A percentile compares a stretch with the other conserved stretches of the same genome.
Evolutionary conservation across 1,284 basidiomycete species (phyloP).

Genomic region (Inonotus hispidus): DNA sequence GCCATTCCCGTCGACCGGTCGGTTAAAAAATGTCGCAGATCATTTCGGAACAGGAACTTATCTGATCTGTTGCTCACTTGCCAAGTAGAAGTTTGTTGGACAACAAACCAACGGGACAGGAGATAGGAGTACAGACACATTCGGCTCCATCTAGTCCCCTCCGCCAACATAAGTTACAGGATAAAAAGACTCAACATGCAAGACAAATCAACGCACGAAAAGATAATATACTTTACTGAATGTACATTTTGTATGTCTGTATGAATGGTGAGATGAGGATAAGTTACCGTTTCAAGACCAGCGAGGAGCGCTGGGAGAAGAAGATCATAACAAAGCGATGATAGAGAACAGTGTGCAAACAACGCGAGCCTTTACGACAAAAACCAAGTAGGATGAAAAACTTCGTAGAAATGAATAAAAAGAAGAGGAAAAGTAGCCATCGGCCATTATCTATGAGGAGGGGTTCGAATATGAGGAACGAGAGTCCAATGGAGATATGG

Average conservation of each 20-base stretch:
- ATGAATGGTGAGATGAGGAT: background rate
- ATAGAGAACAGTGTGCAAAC: background rate
- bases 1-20: no score
- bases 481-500: background rate
- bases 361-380: background rate
- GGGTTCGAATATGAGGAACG: background rate
- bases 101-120: no score
- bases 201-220: background rate
- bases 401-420: background rate
- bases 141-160: no score
- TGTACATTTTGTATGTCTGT: background rate
- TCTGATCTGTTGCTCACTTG: no score
- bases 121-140: no score
- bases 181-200: no score
- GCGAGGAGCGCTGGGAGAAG: background rate
- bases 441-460: background rate
- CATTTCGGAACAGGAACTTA: no score
- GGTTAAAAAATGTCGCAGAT: no score
- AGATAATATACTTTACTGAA: background rate
- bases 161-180: no score
- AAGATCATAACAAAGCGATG: background rate
- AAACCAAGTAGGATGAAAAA: background rate
- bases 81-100: no score
- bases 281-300: background rate
- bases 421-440: background rate